Base-by-base conservation (phyloP, 2,329 filamentous ascomycete genomes). In the Plenodomus lindquistii region DNA sequence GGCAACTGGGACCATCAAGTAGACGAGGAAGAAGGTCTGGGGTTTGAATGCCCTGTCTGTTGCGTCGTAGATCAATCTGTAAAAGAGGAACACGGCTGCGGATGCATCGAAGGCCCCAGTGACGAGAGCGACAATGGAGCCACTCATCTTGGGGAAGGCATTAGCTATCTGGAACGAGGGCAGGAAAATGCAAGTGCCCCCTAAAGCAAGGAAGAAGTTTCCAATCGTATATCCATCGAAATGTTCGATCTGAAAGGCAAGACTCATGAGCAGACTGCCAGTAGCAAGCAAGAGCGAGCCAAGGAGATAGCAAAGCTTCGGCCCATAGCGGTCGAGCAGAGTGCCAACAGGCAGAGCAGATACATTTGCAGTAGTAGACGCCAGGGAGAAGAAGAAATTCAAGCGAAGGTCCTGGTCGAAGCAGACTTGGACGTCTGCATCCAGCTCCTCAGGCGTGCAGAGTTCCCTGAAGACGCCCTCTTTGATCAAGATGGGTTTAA, bases 71-170 rank as follows among this genome's bases (percentile, higher is more conserved):
- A 88, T 70, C 35, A 92, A 72, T 22, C 88, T 84, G 72, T 92
- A 92, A 24, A 88, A 66, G 16, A 93, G 78, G 60, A 92, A 93
- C 4, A 93, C 71, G 4, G 88, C 88, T 57, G 87, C 91, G 1
- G 88, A 92, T 1, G 88, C 86, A 70, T 95, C 89, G 67, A 94
- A 95, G 4, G 89, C 88, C 5, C 89, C 89, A 0, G 89, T 93
- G 43, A 95, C 74, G 27, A 91, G 78, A 2, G 90, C 89, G 8
- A 95, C 77, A 54, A 95, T 90, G n/a, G 90, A 75, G 1, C 89
- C 89, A 1, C 88, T 88, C 63, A 87, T 81, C 41, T 81, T 81
- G 1, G 89, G 89, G 65, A 95, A 93, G 2, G 89, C 85, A 69
- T 94, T 94, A 34, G 88, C 91, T 34, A 94, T 81, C 67, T 94